Evolutionary conservation across 1,284 basidiomycete genomes (phyloP).

Genomic region (Melampsora medusae): DNA sequence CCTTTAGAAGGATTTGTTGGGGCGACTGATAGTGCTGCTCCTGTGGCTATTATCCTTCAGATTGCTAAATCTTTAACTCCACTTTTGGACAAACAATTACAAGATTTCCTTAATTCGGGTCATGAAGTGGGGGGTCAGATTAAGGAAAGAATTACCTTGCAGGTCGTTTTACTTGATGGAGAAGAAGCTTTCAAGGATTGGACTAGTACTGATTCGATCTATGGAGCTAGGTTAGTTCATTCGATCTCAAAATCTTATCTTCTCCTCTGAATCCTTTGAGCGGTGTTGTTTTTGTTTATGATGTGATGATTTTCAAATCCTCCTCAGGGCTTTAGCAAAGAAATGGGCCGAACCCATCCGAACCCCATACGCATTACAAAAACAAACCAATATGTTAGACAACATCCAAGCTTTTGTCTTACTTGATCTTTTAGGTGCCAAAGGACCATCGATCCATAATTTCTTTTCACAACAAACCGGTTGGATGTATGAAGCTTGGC

Average conservation of each 20-base stretch:
- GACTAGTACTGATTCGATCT: slow-evolving; percentile 86
- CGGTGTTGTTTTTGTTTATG: slow-evolving; percentile 20
- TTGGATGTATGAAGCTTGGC: slow-evolving; percentile 80
- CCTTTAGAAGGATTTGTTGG: slow-evolving; percentile 87
- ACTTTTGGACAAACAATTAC: slow-evolving; percentile 61
- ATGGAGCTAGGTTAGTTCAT: slow-evolving; percentile 73
- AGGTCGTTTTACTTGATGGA: slow-evolving; percentile 96
- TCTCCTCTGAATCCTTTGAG: background rate
- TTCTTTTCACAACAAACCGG: slow-evolving; percentile 77
- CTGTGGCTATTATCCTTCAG: slow-evolving; percentile 89
- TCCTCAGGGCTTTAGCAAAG: slow-evolving; percentile 72
- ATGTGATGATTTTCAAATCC: slow-evolving; percentile 2
- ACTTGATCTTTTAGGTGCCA: slow-evolving; percentile 72
- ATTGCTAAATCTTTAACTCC: slow-evolving; percentile 74
- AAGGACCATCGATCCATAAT: slow-evolving; percentile 68
- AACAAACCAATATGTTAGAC: slow-evolving; percentile 63
- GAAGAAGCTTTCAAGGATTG: slow-evolving; percentile 93
- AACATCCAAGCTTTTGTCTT: slow-evolving; percentile 84
- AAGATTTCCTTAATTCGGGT: slow-evolving; percentile 61
- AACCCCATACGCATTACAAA: slow-evolving; percentile 64
- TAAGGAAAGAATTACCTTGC: slow-evolving; percentile 67
- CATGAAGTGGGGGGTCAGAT: slow-evolving; percentile 58
- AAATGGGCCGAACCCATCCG: slow-evolving; percentile 63
- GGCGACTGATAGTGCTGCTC: slow-evolving; percentile 93
- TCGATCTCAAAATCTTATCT: background rate